These are phyloP conservation scores for Starmerella geochares DNA, from an alignment of 805 yeast genomes.

Conservation along the genomic window DNA sequence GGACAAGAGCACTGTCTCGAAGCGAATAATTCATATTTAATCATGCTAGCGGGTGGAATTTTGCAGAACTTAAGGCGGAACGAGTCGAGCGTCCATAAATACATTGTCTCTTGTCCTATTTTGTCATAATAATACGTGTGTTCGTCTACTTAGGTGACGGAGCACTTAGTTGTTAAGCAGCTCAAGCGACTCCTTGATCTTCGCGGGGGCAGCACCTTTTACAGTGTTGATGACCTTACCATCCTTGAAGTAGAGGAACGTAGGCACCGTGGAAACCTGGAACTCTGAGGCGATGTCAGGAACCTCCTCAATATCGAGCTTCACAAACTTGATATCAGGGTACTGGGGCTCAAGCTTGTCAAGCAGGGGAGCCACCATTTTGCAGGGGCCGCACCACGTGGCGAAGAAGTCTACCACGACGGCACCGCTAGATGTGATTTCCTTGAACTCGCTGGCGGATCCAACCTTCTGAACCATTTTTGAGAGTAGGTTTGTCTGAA, in stretches of 20 bases:
- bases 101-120: too few species aligned
- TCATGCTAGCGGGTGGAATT: too few species aligned
- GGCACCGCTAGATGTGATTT: slow-evolving; percentile 56
- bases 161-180: slow-evolving; percentile 32
- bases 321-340: slow-evolving; percentile 63
- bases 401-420: slow-evolving; percentile 95
- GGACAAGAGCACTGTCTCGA: too few species aligned
- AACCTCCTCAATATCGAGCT: slow-evolving; percentile 84
- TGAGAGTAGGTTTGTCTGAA: not conserved
- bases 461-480: slow-evolving; percentile 47
- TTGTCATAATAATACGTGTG: not conserved
- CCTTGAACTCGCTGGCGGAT: slow-evolving; percentile 51
- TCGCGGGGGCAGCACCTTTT: slow-evolving; percentile 74
- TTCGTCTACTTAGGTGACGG: too few species aligned
- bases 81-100: too few species aligned
- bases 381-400: slow-evolving; percentile 98
- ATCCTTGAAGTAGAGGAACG: slow-evolving; percentile 64
- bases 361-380: slow-evolving; percentile 87
- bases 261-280: slow-evolving; percentile 58
- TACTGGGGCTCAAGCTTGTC: slow-evolving; percentile 51
- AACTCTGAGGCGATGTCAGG: slow-evolving; percentile 61
- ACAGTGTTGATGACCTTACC: slow-evolving; percentile 73
- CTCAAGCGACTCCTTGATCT: slow-evolving; percentile 52
- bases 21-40: not conserved
- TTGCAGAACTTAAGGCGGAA: too few species aligned